Conservation (phyloP, 768 basidiomycete genomes). For the Suillus subluteus region DNA sequence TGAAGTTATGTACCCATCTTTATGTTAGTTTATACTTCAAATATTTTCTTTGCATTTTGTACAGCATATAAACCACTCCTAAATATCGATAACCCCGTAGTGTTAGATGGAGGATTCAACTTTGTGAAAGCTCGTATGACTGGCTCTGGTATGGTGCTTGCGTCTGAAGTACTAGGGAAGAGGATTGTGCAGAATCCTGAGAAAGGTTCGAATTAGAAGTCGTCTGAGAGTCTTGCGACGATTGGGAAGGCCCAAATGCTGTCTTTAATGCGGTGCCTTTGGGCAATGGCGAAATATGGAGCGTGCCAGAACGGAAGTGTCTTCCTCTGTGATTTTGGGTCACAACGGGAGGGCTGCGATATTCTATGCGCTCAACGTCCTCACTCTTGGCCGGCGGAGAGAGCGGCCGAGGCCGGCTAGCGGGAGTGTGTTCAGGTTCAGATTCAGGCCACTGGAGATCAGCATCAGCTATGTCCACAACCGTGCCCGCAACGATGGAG, state of each 20-base stretch:
- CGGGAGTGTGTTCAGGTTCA: conserved; percentile 22
- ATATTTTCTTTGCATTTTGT: too few species aligned
- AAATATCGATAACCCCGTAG: too few species aligned
- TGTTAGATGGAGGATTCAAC: conserved; percentile 7
- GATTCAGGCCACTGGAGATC: conserved; percentile 33
- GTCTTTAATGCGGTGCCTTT: not conserved
- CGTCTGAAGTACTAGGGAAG: conserved; percentile 45
- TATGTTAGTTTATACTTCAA: too few species aligned
- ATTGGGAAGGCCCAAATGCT: not conserved
- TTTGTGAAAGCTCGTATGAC: conserved; percentile 29
- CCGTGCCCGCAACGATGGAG: not conserved
- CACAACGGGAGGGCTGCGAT: not conserved
- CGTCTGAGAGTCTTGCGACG: not conserved
- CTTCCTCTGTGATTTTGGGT: conserved; percentile 18
- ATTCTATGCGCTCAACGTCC: conserved; percentile 1
- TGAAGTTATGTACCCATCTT: too few species aligned
- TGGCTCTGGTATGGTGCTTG: conserved; percentile 61
- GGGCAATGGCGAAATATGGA: conserved; percentile 22
- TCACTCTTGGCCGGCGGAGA: not conserved
- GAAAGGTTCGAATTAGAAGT: conserved; percentile 1
- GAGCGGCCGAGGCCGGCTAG: conserved; percentile 1
- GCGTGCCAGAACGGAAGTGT: conserved; percentile 24
- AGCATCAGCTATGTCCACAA: conserved; percentile 14
- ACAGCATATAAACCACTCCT: too few species aligned
- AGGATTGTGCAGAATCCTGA: conserved; percentile 32